A percentile compares a stretch with the other conserved stretches of the same genome.
Conservation (phyloP, 805 yeast genomes). For the Wickerhamomyces strasburgensis region DNA sequence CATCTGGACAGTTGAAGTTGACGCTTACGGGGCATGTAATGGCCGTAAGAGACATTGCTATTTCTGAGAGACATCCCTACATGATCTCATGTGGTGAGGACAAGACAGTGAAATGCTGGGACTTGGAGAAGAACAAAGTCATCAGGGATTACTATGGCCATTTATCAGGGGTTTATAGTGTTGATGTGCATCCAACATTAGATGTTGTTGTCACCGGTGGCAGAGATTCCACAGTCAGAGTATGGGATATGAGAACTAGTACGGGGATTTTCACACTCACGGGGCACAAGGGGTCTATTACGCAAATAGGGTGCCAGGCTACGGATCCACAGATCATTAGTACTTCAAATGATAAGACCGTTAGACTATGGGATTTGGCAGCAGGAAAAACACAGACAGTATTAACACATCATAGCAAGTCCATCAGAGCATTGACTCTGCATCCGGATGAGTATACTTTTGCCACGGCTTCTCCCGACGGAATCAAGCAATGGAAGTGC, state of each 20-base stretch:
- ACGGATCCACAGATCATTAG: conserved; percentile 84
- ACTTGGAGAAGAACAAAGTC: conserved; percentile 76
- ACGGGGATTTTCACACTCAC: conserved; percentile 67
- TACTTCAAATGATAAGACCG: conserved; percentile 78
- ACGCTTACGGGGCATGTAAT: conserved; percentile 88
- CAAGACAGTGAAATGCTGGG: conserved; percentile 93
- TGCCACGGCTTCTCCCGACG: conserved; percentile 77
- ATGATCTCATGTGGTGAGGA: conserved; percentile 92
- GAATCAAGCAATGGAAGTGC: conserved; percentile 76
- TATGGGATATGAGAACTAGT: conserved; percentile 91
- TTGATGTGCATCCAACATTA: conserved; percentile 82
- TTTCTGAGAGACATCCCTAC: conserved; percentile 78
- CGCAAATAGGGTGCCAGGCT: conserved; percentile 58
- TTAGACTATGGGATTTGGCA: conserved; percentile 85
- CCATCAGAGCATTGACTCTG: conserved; percentile 66
- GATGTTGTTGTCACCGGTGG: conserved; percentile 86
- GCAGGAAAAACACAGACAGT: conserved; percentile 70
- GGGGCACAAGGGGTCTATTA: conserved; percentile 79
- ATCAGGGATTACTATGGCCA: conserved; percentile 93
- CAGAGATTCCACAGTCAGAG: conserved; percentile 76
- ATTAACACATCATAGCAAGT: conserved; percentile 79
- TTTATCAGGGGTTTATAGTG: conserved; percentile 78
- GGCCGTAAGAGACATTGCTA: conserved; percentile 74
- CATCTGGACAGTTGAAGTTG: conserved; percentile 59
- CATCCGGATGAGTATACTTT: conserved; percentile 71